Conservation (phyloP, 2,329 filamentous ascomycete genomes). For the Iodosphaeria phyllophila region DNA sequence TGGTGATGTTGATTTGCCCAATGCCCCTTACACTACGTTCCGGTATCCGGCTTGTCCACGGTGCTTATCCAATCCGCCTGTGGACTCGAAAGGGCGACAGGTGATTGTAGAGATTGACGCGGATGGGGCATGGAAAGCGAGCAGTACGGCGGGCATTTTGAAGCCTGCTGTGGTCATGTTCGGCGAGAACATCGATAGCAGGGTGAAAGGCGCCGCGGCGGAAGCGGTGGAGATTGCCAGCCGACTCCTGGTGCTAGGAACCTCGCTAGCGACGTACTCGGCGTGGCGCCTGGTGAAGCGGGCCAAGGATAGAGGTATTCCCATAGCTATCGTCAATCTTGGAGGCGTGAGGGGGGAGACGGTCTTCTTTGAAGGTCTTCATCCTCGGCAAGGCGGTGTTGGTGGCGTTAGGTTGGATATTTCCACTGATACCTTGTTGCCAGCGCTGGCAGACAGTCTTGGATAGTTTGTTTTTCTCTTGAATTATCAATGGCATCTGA, state of each 20-base stretch:
- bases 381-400: conserved; percentile 29
- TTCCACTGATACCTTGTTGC: conserved; percentile 37
- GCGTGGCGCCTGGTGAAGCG: conserved; percentile 79
- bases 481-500: too few species aligned
- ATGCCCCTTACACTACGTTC: conserved; percentile 76
- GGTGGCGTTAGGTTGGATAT: conserved; percentile 37
- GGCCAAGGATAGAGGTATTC: conserved; percentile 66
- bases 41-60: conserved; percentile 76
- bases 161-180: conserved; percentile 96
- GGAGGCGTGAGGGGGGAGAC: conserved; percentile 70
- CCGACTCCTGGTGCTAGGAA: conserved; percentile 64
- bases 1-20: conserved; percentile 79
- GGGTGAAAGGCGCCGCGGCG: conserved; percentile 61
- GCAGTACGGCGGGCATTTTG: conserved; percentile 56
- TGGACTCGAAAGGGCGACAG: conserved; percentile 30
- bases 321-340: conserved; percentile 74
- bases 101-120: conserved; percentile 49
- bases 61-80: conserved; percentile 49
- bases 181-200: conserved; percentile 61
- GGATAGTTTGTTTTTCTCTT: too few species aligned
- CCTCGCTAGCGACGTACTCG: conserved; percentile 84
- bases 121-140: conserved; percentile 60
- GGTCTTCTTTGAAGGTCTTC: conserved; percentile 41
- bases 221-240: conserved; percentile 59
- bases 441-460: conserved; percentile 36